Conservation (phyloP, 805 yeast genomes). For the Lipomyces anomalus region DNA sequence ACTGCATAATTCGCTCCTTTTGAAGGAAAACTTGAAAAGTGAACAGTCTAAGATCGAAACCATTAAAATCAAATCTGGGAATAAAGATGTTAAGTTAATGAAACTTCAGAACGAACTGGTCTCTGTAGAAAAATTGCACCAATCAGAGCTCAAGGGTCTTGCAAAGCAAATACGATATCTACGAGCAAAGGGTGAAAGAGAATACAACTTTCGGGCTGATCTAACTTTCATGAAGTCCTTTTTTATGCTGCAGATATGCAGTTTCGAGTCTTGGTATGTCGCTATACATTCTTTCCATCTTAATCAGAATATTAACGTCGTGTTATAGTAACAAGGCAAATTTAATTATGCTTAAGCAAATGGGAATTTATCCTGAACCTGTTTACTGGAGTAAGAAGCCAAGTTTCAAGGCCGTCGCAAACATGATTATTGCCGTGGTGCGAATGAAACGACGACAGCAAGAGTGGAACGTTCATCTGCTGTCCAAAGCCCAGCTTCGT, state of each 20-base stretch:
- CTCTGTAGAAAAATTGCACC: not conserved
- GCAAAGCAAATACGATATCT: slow-evolving; percentile 24
- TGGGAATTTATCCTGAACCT: slow-evolving; percentile 31
- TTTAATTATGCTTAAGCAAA: slow-evolving; percentile 28
- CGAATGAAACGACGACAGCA: slow-evolving; percentile 27
- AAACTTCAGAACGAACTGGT: not conserved
- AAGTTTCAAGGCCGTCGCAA: slow-evolving; percentile 27
- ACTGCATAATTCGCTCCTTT: not conserved
- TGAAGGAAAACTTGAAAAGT: not conserved
- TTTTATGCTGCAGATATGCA: slow-evolving; percentile 28
- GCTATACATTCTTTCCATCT: not conserved
- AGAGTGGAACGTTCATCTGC: slow-evolving; percentile 5
- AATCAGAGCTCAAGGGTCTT: slow-evolving; percentile 19
- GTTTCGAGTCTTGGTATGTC: slow-evolving; percentile 28
- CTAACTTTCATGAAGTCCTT: slow-evolving; percentile 33
- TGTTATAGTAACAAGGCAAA: slow-evolving; percentile 27
- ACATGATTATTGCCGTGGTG: slow-evolving; percentile 30
- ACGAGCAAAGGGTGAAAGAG: slow-evolving; percentile 21
- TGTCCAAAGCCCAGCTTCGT: not conserved
- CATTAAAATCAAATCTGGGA: not conserved
- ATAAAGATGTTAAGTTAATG: not conserved
- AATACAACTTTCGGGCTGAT: slow-evolving; percentile 27
- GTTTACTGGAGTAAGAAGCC: slow-evolving; percentile 14
- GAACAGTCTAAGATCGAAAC: not conserved
- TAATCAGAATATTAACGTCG: not conserved